Evolutionary conservation across 2,329 filamentous ascomycete genomes (phyloP).

Genomic region (Thermoascus crustaceus): DNA sequence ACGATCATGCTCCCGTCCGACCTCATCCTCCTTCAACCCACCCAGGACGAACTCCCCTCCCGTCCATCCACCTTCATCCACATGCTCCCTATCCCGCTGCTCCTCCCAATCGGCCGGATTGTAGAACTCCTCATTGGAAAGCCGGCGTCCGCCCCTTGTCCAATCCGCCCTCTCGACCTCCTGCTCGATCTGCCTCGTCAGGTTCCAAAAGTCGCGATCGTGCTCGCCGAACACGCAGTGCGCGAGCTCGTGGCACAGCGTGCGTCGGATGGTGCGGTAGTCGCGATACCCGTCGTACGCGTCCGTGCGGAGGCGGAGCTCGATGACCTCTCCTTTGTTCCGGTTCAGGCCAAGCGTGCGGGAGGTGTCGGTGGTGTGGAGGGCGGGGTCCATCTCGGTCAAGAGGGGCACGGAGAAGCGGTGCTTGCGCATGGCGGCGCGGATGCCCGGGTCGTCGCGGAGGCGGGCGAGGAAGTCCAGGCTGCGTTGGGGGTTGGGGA

Average conservation of each 20-base stretch:
- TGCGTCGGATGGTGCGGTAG: slow-evolving; percentile 84
- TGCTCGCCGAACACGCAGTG: slow-evolving; percentile 85
- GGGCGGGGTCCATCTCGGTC: slow-evolving; percentile 89
- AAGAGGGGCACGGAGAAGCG: slow-evolving; percentile 76
- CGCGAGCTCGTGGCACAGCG: slow-evolving; percentile 87
- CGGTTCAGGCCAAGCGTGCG: slow-evolving; percentile 79
- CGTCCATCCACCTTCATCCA: slow-evolving; percentile 68
- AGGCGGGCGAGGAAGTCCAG: slow-evolving; percentile 66
- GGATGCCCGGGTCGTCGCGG: slow-evolving; percentile 76
- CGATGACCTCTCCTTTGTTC: slow-evolving; percentile 82
- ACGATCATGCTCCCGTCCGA: slow-evolving; percentile 23
- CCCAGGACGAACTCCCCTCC: slow-evolving; percentile 72
- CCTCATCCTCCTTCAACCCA: slow-evolving; percentile 38
- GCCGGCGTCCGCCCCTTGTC: slow-evolving; percentile 58
- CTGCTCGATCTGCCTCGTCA: slow-evolving; percentile 77
- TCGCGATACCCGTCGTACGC: slow-evolving; percentile 89
- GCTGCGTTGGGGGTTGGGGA: slow-evolving; percentile 67
- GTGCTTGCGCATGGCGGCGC: slow-evolving; percentile 72
- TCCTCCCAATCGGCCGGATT: slow-evolving; percentile 49
- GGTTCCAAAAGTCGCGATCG: slow-evolving; percentile 79
- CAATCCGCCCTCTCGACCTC: slow-evolving; percentile 79
- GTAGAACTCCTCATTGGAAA: slow-evolving; percentile 54
- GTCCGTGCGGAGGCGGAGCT: slow-evolving; percentile 84
- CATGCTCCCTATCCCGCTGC: slow-evolving; percentile 42
- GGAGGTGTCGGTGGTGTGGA: slow-evolving; percentile 74